Conservation (phyloP, 2,329 filamentous ascomycete species). For the Sclerotinia subarctica region DNA sequence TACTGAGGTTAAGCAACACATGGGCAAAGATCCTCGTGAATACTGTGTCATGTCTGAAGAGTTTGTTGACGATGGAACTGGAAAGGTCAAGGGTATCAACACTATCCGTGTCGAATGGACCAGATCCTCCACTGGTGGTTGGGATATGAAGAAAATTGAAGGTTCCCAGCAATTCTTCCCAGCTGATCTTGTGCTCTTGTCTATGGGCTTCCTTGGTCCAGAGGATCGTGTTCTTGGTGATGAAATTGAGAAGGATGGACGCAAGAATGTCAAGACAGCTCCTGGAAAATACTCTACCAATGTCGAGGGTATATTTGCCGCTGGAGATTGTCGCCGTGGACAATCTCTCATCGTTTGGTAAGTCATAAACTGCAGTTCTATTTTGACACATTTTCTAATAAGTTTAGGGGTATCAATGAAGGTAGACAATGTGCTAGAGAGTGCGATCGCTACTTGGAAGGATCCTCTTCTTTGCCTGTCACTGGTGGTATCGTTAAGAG, state of each 20-base stretch:
- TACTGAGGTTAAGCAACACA: slow-evolving; percentile 91
- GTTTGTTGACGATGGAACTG: slow-evolving; percentile 84
- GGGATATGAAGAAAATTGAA: slow-evolving; percentile 98
- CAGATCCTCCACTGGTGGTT: slow-evolving; percentile 81
- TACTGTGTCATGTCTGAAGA: slow-evolving; percentile 99
- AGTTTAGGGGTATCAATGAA: slow-evolving; percentile 84
- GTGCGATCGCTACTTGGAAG: slow-evolving; percentile 82
- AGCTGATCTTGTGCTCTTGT: slow-evolving; percentile 87
- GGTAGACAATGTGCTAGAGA: slow-evolving; percentile 90
- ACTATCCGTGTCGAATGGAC: slow-evolving; percentile 96
- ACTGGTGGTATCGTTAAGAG: slow-evolving; percentile 91
- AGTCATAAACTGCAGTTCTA: slow-evolving; percentile 40
- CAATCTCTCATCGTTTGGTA: slow-evolving; percentile 96
- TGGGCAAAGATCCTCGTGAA: slow-evolving; percentile 92
- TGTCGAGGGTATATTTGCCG: slow-evolving; percentile 83
- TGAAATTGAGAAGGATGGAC: slow-evolving; percentile 83
- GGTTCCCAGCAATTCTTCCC: slow-evolving; percentile 95
- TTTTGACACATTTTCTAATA: slow-evolving; percentile 39
- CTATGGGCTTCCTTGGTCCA: slow-evolving; percentile 95
- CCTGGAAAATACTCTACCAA: slow-evolving; percentile 87
- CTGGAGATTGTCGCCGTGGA: slow-evolving; percentile 90
- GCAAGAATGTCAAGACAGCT: slow-evolving; percentile 95
- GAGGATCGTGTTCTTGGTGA: slow-evolving; percentile 84
- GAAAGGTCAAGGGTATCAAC: slow-evolving; percentile 92
- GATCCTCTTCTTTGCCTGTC: slow-evolving; percentile 75